These are phyloP conservation scores for Kodamaea suecica DNA, from an alignment of 1,139 yeast genomes.

Conservation along the genomic window DNA sequence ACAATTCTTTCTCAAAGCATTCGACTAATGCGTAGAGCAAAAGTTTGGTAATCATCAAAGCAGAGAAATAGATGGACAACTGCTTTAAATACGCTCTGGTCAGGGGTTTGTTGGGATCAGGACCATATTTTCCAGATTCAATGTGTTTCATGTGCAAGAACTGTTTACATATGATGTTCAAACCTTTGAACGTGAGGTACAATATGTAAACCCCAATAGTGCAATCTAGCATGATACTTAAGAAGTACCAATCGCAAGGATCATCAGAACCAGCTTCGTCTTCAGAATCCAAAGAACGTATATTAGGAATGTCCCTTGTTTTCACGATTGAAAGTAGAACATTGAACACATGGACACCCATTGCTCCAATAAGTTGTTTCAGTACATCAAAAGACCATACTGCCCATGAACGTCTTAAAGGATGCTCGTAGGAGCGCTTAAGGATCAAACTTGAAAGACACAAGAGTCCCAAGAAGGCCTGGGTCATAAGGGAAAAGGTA, in stretches of 20 bases:
- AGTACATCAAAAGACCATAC: slow-evolving; percentile 90
- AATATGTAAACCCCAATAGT: slow-evolving; percentile 91
- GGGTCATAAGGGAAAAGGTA: slow-evolving; percentile 66
- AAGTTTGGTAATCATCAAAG: slow-evolving; percentile 64
- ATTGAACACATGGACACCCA: slow-evolving; percentile 79
- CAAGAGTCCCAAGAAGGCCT: slow-evolving; percentile 64
- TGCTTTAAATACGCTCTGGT: slow-evolving; percentile 70
- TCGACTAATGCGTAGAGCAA: slow-evolving; percentile 41
- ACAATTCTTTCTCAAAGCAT: slow-evolving; percentile 36
- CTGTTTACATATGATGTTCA: slow-evolving; percentile 41
- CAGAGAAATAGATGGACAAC: slow-evolving; percentile 58
- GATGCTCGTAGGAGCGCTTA: slow-evolving; percentile 76
- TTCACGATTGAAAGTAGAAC: slow-evolving; percentile 67
- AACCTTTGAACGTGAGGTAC: slow-evolving; percentile 47
- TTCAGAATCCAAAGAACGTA: slow-evolving; percentile 3
- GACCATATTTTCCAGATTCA: slow-evolving; percentile 82
- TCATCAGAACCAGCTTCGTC: slow-evolving; percentile 28
- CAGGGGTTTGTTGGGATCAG: slow-evolving; percentile 55
- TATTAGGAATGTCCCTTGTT: slow-evolving; percentile 9
- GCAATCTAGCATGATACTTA: slow-evolving; percentile 84
- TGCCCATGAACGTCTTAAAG: slow-evolving; percentile 76
- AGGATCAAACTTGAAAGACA: slow-evolving; percentile 71
- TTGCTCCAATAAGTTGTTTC: slow-evolving; percentile 84
- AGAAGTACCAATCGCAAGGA: slow-evolving; percentile 90
- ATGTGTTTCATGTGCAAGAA: slow-evolving; percentile 47